Evolutionary conservation across 2,329 filamentous ascomycete genomes (phyloP), one percentile per base, ranked within the genome.

Genomic region (Alternaria novae-zelandiae): DNA sequence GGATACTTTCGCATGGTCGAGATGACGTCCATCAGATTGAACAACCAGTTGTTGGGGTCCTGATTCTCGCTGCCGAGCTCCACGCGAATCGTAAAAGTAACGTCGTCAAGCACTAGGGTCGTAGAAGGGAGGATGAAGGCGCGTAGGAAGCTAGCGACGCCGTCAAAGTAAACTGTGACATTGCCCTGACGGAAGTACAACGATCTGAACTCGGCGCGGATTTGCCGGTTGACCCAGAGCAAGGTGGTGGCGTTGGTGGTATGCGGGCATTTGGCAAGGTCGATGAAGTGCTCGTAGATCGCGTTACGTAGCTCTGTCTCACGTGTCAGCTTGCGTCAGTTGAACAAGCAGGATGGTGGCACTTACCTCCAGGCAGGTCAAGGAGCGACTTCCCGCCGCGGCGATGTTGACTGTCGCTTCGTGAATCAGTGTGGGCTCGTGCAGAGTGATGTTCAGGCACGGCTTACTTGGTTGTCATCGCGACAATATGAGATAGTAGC

Each of bases 211-310:
- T 41, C 36, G 5, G 15, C n/a, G 8, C 36, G 36, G 1, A 41
- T 41, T 9, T 41, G 9, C 36, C 9, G 36, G 4, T 41, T 41
- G 9, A 41, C 4, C 36, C 36, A 41, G 0, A 41, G 15, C 10
- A 41, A 5, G 4, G 10, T 41, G 1, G 5, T 10, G 36, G 15
- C 36, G 2, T 41, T n/a, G 8, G 8, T 3, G 15, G 0, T 0
- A 41, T 15, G 17, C 8, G 36, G 2, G 8, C 9, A 10, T 41
- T 8, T 5, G 4, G 17, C 6, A 4, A 41, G 9, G 0, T 41
- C 36, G 36, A 41, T 41, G 36, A 41, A 41, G 36, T 41, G 15
- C 8, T 41, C 8, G 15, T 41, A 41, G 36, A 41, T 41, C 2
- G 9, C 5, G 8, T 17, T 41, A 1, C 36, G 36, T 5, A 41